Base-by-base conservation (phyloP, 306 rosid species). In the Luffa aegyptiaca region DNA sequence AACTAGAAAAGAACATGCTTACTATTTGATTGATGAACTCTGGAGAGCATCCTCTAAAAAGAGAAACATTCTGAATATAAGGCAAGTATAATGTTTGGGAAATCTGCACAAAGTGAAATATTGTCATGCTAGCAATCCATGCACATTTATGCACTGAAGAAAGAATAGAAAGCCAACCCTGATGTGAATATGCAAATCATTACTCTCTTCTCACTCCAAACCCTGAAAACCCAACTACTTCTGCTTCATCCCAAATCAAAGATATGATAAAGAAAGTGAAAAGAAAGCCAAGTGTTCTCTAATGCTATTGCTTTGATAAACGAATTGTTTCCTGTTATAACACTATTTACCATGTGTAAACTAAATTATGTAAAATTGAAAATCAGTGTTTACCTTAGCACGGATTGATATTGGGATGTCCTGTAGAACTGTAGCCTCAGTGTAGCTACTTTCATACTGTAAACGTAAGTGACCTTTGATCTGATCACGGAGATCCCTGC, bases 21-120 rank as follows among this genome's bases (percentile, higher is more conserved):
- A 95, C 99, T 16, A 95, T 93, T 85, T 95, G 99, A 83, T 91
- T 91, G 92, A 95, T 87, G 87, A 95, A 95, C 85, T 95, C 99
- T 31, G 88, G 65, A 42, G 97, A 89, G 85, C 99, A 95, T 51
- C 87, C 95, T 80, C 77, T 88, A 81, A 95, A 93, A 44, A 95
- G 90, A 76, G 89, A 31, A 79, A 92, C 97, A 6, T 88, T 84
- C 82, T 85, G 84, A 55, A 95, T 63, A 76, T 65, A 84, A 14
- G 96, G 86, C 86, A 87, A 81, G 84, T 95, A 95, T 79, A 95
- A 84, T 20, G 89, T 85, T 88, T 93, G 93, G 4, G 97, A 90
- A 78, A 95, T 93, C 99, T 95, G 92, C 87, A 86, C 64, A 48
- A 65, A 62, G 74, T 45, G 72, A 76, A 31, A 81, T 35, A 10